Evolutionary conservation across 257 asterid genomes (phyloP), one percentile per base, ranked within the genome.

Genomic region (Parsonsia alboflavescens): DNA sequence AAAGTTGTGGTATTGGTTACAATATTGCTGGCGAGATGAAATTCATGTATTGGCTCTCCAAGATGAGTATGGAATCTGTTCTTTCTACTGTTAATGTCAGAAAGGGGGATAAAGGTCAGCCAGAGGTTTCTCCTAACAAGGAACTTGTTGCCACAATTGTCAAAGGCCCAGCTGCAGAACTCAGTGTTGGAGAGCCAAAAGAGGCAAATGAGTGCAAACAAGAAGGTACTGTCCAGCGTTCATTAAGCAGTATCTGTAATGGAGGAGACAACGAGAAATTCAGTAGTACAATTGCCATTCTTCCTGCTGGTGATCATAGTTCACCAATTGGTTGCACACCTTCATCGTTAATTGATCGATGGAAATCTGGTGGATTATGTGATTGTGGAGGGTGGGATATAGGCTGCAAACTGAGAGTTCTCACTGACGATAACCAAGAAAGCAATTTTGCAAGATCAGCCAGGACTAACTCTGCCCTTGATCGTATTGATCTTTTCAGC

Each of bases 361-460:
- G 98, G 98, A 86, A 80, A 84, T 87, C 91, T 50, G 88, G 94
- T 53, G 99, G 98, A 80, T 78, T 75, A 10, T 95, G 99, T 79
- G 99, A 95, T 79, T 95, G 99, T 81, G 99, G 96, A 76, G 99
- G 99, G 39, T 95, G 99, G 99, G 99, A 95, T 73, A 82, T 88
- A 2, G 99, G 99, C 75, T 95, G 99, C 93, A 90, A 88, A 87
- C 87, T 95, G 57, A 85, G 84, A 69, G 68, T 95, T 62, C 97
- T 95, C 26, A 45, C 82, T 39, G 85, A 89, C 72, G 53, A 73
- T 49, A 75, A 82, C 33, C 80, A 81, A 78, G 78, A 57, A 61
- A 53, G 78, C 78, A 80, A 70, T 54, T 68, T 17, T 46, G 45
- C 49, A 64, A 82, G 62, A 71, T 76, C 77, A 42, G 70, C 82